A percentile compares a stretch with the other conserved stretches of the same genome.
Evolutionary conservation across 1,284 basidiomycete species (phyloP).

Genomic region (Apiotrichum siamense): DNA sequence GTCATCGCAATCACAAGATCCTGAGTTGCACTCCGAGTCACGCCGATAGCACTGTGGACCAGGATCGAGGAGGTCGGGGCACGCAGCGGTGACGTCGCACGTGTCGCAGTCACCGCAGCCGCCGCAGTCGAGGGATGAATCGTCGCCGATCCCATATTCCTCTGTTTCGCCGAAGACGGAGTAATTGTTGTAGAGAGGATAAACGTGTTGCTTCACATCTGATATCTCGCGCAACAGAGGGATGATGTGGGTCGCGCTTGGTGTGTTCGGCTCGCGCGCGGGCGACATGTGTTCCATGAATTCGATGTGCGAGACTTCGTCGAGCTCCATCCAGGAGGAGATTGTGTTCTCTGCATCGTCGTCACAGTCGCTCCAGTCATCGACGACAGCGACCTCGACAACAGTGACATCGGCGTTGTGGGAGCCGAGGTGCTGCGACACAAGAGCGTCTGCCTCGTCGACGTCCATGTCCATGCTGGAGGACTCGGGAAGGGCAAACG

Average conservation of each 20-base stretch:
- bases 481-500: slow-evolving; percentile 21
- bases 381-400: slow-evolving; percentile 7
- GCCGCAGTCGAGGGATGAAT: too few relatives aligned
- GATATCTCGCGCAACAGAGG: too few relatives aligned
- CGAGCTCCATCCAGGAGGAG: neutral
- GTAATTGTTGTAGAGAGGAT: too few relatives aligned
- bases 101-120: too few relatives aligned
- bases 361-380: slow-evolving; percentile 13
- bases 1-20: neutral
- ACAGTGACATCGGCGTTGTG: slow-evolving; percentile 6
- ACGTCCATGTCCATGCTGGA: slow-evolving; percentile 4
- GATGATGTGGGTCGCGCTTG: too few relatives aligned
- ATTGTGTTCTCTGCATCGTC: slow-evolving; percentile 12
- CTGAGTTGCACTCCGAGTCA: neutral
- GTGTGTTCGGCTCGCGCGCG: neutral
- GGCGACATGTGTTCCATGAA: neutral
- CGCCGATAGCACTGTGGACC: neutral
- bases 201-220: too few relatives aligned
- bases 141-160: too few relatives aligned
- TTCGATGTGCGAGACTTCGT: neutral
- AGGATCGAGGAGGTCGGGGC: neutral
- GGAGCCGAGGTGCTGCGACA: neutral
- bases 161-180: too few relatives aligned
- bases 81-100: too few relatives aligned
- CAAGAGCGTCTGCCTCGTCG: slow-evolving; percentile 4